Conservation (phyloP, 768 basidiomycete genomes). For the Lyophyllum decastes region DNA sequence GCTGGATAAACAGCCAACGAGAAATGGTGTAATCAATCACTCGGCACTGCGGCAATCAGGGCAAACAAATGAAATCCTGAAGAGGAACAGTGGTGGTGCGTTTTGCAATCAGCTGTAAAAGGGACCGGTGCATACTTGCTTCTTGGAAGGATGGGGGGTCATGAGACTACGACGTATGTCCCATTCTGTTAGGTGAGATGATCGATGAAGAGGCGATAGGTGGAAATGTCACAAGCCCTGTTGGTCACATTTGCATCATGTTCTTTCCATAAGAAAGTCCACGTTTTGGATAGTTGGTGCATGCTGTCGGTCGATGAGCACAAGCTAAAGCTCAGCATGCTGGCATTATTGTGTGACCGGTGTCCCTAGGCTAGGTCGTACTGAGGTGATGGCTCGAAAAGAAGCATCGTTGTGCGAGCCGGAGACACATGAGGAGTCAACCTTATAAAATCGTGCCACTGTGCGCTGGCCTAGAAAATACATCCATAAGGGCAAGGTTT, state of each 20-base stretch:
- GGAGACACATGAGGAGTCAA: background rate
- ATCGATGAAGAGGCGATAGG: background rate
- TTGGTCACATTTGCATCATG: background rate
- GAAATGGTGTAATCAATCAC: too few species aligned
- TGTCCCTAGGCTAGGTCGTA: background rate
- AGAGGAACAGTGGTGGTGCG: too few species aligned
- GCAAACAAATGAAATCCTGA: too few species aligned
- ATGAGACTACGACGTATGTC: slow-evolving; percentile 3
- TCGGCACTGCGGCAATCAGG: too few species aligned
- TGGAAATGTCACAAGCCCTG: slow-evolving; percentile 3
- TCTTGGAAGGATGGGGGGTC: slow-evolving; percentile 1
- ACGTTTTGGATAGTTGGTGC: background rate
- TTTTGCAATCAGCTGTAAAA: too few species aligned
- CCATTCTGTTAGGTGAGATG: background rate
- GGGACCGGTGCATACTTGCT: background rate
- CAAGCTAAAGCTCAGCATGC: background rate
- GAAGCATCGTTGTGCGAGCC: background rate
- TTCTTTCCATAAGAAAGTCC: background rate
- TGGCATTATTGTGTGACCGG: background rate
- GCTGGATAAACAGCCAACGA: too few species aligned
- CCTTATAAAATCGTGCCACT: background rate
- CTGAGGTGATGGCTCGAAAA: slow-evolving; percentile 8
- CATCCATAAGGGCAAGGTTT: slow-evolving; percentile 4
- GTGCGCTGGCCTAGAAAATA: background rate
- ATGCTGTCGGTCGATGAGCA: background rate